Evolutionary conservation across 176 grass and related monocot genomes (phyloP), one percentile per base, ranked within the genome.

Genomic region (Avena sativa): DNA sequence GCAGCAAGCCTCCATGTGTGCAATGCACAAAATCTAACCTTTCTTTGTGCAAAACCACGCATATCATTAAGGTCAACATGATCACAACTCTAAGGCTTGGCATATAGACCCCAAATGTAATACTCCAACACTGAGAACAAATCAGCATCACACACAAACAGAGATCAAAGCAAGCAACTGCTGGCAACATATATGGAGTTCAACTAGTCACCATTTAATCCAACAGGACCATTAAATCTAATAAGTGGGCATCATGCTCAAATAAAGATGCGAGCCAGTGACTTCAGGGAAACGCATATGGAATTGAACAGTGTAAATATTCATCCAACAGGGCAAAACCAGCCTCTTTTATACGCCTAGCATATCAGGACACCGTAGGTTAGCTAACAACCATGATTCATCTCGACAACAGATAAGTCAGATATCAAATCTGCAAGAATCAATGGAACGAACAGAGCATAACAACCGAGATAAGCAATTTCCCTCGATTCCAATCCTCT

Each of bases 181-280:
- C 28, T 21, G 6, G 48, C 8, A 71, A 65, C 46, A 80, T 52
- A 40, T 40, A 58, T 74, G 36, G 40, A 52, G 0, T 2, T 52
- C 72, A 17, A 17, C 13, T 75, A 17, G 71, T 50, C 46, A 61
- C 32, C 8, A 59, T 83, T 80, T 81, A 47, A 82, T 53, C 79
- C 38, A 51, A 76, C 26, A 32, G 71, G 43, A 10, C 26, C 49
- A 76, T 34, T 8, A 74, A 19, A 55, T 34, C 32, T 65, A 56
- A 40, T 19, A 36, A 70, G 52, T 83, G 60, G 19, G 46, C 32
- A 81, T 34, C 32, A 34, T 48, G 17, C 16, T 49, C 56, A 28
- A 60, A 23, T n/a, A 40, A 32, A 74, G 5, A 71, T 30, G 30
- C 20, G 53, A 81, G 10, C 6, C 3, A 71, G 19, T 20, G 64